Evolutionary conservation across 306 rosid genomes (phyloP).

Genomic region (Pyrus communis): DNA sequence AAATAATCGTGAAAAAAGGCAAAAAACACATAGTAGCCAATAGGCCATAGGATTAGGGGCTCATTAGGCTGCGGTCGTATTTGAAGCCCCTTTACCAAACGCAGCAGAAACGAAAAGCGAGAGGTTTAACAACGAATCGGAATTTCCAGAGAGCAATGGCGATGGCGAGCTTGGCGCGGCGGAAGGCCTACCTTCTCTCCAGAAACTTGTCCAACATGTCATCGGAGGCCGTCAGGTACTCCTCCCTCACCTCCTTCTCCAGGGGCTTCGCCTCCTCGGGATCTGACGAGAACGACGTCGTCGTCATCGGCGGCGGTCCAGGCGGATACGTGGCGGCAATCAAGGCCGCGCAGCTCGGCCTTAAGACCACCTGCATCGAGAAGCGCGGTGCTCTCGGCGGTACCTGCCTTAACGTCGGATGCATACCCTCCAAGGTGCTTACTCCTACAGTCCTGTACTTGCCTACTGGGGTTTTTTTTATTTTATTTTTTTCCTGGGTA

Average conservation of each 20-base stretch:
- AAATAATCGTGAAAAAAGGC: not conserved
- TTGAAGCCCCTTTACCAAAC: not conserved
- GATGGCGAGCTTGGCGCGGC: conserved; percentile 74
- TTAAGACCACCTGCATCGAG: conserved; percentile 95
- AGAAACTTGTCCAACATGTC: conserved; percentile 26
- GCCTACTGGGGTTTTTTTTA: not conserved
- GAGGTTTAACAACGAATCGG: not conserved
- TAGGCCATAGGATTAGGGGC: not conserved
- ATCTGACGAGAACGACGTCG: conserved; percentile 93
- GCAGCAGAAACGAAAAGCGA: not conserved
- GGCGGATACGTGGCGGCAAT: conserved; percentile 99
- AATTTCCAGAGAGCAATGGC: conserved; percentile 31
- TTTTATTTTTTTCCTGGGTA: not conserved
- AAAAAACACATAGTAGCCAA: not conserved
- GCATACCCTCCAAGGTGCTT: conserved; percentile 87
- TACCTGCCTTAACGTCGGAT: conserved; percentile 97
- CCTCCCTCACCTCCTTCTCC: conserved; percentile 39
- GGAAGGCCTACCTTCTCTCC: conserved; percentile 57
- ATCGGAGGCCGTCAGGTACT: conserved; percentile 40
- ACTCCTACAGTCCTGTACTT: not conserved
- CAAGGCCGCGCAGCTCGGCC: conserved; percentile 93
- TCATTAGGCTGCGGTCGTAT: not conserved
- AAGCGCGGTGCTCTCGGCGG: conserved; percentile 98
- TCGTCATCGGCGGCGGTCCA: conserved; percentile 95
- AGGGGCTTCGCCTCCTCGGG: conserved; percentile 73